Percentiles rank a stretch among this genome's conserved stretches.
phyloP scores from a whole-genome alignment of 805 yeast genomes.

The Zygosaccharomyces siamensis region DNA sequence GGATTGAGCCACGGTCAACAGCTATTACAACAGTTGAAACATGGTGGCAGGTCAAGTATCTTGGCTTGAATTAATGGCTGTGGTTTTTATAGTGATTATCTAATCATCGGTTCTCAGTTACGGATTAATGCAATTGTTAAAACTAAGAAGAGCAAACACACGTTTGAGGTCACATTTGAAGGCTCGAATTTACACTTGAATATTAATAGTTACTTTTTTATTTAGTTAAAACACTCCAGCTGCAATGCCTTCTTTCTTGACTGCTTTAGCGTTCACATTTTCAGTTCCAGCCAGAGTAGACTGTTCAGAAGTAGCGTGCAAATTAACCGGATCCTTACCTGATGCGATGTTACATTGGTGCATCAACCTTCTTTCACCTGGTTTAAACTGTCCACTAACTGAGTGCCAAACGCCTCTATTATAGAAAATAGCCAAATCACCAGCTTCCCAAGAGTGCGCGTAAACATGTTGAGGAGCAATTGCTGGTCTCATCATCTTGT shows the following conservation, averaged over 20 bases:
- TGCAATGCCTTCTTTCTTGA: slow-evolving; percentile 2
- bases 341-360: slow-evolving; percentile 92
- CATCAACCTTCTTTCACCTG: slow-evolving; percentile 78
- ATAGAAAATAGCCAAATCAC: slow-evolving; percentile 81
- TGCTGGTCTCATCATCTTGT: slow-evolving; percentile 79
- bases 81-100: background rate
- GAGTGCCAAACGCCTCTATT: slow-evolving; percentile 91
- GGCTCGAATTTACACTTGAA: background rate
- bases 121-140: slow-evolving; percentile 4
- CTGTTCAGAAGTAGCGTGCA: slow-evolving; percentile 1
- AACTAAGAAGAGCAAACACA: background rate
- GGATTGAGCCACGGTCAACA: slow-evolving; percentile 28
- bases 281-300: background rate
- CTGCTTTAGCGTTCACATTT: background rate
- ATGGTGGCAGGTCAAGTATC: slow-evolving; percentile 21
- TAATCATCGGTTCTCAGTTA: slow-evolving; percentile 1
- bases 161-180: background rate
- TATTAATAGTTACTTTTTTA: background rate
- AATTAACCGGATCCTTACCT: slow-evolving; percentile 56
- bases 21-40: slow-evolving; percentile 29
- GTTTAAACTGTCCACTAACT: slow-evolving; percentile 82
- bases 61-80: slow-evolving; percentile 8
- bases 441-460: slow-evolving; percentile 78
- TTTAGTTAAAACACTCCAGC: background rate
- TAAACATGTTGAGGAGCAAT: slow-evolving; percentile 68